Conservation (phyloP, 2,329 filamentous ascomycete genomes). For the Byssothecium circinans region DNA sequence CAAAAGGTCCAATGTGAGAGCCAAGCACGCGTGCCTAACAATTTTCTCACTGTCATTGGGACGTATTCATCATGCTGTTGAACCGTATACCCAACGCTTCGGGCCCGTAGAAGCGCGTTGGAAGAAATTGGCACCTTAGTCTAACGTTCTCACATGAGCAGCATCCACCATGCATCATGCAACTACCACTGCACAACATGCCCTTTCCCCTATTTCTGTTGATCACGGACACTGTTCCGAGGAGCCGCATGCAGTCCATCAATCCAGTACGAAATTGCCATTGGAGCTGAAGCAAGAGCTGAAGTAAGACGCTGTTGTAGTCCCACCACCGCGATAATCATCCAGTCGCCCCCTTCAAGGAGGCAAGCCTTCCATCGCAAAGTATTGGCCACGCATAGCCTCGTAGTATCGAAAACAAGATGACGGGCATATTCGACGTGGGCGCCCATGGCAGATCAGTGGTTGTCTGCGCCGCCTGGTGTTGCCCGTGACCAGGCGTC, state of each 20-base stretch:
- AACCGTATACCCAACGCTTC: neutral
- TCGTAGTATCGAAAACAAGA: constrained; percentile 25
- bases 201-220: neutral
- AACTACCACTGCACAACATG: neutral
- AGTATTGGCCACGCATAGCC: constrained; percentile 25
- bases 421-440: constrained; percentile 26
- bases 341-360: neutral
- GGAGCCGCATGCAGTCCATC: constrained; percentile 8
- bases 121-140: constrained; percentile 1
- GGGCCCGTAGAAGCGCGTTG: constrained; percentile 4
- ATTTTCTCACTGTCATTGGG: neutral
- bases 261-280: neutral
- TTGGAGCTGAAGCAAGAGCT: constrained; percentile 19
- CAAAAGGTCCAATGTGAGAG: neutral
- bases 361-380: constrained; percentile 20
- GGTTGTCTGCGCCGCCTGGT: constrained; percentile 13
- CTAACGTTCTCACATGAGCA: constrained; percentile 10
- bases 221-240: constrained; percentile 1
- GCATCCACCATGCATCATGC: neutral
- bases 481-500: neutral
- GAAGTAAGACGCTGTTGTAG: neutral
- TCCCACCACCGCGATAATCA: neutral
- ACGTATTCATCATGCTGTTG: neutral
- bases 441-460: constrained; percentile 17
- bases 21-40: neutral